Conservation (phyloP, 805 yeast genomes). For the Nakazawaea holstii region DNA sequence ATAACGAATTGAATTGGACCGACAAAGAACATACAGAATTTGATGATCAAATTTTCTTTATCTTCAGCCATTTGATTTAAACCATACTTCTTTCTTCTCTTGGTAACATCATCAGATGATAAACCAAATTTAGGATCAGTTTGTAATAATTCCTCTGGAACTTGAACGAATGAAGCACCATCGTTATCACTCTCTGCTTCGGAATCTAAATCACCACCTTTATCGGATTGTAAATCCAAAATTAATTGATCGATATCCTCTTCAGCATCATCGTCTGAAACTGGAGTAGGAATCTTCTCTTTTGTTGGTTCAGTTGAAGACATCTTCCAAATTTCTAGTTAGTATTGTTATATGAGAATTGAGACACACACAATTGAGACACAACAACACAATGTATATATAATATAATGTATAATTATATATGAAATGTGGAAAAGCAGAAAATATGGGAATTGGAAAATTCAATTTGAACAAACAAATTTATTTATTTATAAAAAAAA, state of each 20-base stretch:
- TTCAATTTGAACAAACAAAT: too few relatives aligned
- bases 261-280: slow-evolving; percentile 42
- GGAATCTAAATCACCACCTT: slow-evolving; percentile 41
- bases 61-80: slow-evolving; percentile 89
- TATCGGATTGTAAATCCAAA: slow-evolving; percentile 72
- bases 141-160: slow-evolving; percentile 80
- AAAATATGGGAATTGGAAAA: too few relatives aligned
- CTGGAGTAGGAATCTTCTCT: slow-evolving; percentile 20
- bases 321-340: slow-evolving; percentile 8
- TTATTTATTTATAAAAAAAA: too few relatives aligned
- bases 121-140: slow-evolving; percentile 80
- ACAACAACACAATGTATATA: too few relatives aligned
- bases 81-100: slow-evolving; percentile 89
- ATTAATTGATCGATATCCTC: slow-evolving; percentile 70
- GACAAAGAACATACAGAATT: slow-evolving; percentile 81
- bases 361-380: background rate
- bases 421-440: too few relatives aligned
- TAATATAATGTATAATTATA: too few relatives aligned
- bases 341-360: background rate
- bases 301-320: slow-evolving; percentile 18
- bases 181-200: slow-evolving; percentile 42
- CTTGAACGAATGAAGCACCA: slow-evolving; percentile 63
- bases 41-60: slow-evolving; percentile 69
- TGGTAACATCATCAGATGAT: slow-evolving; percentile 67
- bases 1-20: slow-evolving; percentile 97